Evolutionary conservation across 805 yeast genomes (phyloP).

Genomic region (Candida arabinofermentans): DNA sequence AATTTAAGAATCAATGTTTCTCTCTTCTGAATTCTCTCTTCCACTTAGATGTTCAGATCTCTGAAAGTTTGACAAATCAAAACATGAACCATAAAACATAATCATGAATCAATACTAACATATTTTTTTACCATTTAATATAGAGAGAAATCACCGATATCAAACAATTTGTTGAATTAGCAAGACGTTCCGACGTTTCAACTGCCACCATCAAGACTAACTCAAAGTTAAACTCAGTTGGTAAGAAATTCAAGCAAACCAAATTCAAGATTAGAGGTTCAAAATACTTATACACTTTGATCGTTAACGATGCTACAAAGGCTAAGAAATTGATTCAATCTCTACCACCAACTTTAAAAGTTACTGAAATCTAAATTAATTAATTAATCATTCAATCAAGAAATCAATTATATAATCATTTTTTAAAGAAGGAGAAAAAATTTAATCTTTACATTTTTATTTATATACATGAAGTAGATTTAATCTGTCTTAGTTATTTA

Average conservation of each 20-base stretch:
- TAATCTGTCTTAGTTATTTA: too few species aligned
- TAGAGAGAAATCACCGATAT: slow-evolving; percentile 84
- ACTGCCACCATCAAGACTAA: slow-evolving; percentile 93
- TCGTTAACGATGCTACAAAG: slow-evolving; percentile 91
- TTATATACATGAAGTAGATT: too few species aligned
- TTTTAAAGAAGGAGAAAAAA: too few species aligned
- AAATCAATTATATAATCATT: neutral
- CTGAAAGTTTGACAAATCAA: too few species aligned
- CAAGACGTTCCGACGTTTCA: slow-evolving; percentile 93
- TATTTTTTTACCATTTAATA: slow-evolving; percentile 1
- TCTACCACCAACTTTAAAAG: slow-evolving; percentile 88
- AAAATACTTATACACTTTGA: slow-evolving; percentile 89
- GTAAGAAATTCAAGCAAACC: slow-evolving; percentile 87
- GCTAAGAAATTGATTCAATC: slow-evolving; percentile 98
- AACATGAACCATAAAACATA: too few species aligned
- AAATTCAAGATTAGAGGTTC: slow-evolving; percentile 99
- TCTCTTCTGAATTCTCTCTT: too few species aligned
- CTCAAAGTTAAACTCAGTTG: slow-evolving; percentile 74
- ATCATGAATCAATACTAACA: slow-evolving; percentile 26
- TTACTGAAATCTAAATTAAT: slow-evolving; percentile 36
- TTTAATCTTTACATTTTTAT: too few species aligned
- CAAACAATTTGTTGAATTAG: slow-evolving; percentile 95
- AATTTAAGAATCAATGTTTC: too few species aligned
- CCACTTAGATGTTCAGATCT: too few species aligned
- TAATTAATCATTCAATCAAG: neutral